A percentile compares a stretch with the other conserved stretches of the same genome.
phyloP scores from a whole-genome alignment of 306 rosid species.

The Chamaecrista fasciculata region DNA sequence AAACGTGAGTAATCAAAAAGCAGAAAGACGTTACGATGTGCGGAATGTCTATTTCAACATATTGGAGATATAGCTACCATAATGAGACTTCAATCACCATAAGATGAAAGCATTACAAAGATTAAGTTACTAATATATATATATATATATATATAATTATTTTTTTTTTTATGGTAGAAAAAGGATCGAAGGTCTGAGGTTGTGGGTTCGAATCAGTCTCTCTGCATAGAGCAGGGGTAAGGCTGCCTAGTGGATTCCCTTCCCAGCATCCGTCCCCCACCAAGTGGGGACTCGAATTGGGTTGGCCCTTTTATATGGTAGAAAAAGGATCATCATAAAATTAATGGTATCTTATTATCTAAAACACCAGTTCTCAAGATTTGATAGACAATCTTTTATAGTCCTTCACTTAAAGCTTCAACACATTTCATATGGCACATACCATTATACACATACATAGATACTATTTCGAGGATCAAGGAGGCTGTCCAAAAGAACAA shows the following conservation, averaged over 20 bases:
- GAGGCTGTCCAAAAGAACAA: not conserved
- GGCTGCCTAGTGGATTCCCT: too few species aligned
- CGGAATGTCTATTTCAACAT: not conserved
- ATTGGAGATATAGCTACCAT: not conserved
- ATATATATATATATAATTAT: too few species aligned
- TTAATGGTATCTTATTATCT: not conserved
- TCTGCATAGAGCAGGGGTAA: too few species aligned
- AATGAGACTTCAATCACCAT: slow-evolving; percentile 23
- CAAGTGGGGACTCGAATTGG: too few species aligned
- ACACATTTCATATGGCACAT: not conserved
- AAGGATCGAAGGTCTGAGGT: too few species aligned
- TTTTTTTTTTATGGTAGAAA: too few species aligned
- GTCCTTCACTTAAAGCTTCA: not conserved
- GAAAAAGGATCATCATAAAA: not conserved
- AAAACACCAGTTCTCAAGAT: not conserved
- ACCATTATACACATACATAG: not conserved
- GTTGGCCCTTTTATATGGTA: too few species aligned
- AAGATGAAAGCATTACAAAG: slow-evolving; percentile 2
- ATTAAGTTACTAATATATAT: too few species aligned
- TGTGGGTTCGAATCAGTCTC: too few species aligned
- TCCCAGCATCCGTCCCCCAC: too few species aligned
- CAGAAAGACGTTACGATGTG: not conserved
- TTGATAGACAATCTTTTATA: not conserved
- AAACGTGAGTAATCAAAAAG: not conserved
- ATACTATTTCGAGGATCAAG: not conserved